phyloP scores from a whole-genome alignment of 805 yeast species.

The Kregervanrija pseudodelftensis region DNA sequence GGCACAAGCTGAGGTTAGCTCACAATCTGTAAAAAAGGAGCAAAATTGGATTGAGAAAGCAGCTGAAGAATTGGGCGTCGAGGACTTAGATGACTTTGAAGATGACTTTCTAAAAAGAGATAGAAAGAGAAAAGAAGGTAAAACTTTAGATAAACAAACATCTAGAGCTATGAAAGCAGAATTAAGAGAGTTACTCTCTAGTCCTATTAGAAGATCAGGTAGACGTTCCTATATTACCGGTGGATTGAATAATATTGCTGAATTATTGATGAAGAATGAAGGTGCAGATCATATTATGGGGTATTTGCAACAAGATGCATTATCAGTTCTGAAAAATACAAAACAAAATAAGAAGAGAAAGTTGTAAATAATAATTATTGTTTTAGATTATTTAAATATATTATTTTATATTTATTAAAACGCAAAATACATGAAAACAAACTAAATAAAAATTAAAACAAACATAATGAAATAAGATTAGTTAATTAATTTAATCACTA shows the following conservation, averaged over 20 bases:
- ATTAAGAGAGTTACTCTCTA: slow-evolving; percentile 43
- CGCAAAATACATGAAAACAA: slow-evolving; percentile 3
- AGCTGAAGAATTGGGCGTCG: slow-evolving; percentile 88
- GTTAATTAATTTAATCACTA: slow-evolving; percentile 32
- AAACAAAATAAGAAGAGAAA: slow-evolving; percentile 11
- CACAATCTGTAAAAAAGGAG: slow-evolving; percentile 51
- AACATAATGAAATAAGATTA: not conserved
- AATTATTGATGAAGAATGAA: slow-evolving; percentile 54
- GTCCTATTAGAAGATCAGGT: slow-evolving; percentile 53
- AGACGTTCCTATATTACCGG: slow-evolving; percentile 74
- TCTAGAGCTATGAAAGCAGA: slow-evolving; percentile 40
- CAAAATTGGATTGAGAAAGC: slow-evolving; percentile 81
- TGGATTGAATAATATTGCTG: slow-evolving; percentile 73
- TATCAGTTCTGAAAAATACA: slow-evolving; percentile 44
- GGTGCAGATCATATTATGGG: slow-evolving; percentile 68
- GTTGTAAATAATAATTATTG: not conserved
- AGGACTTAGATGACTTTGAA: slow-evolving; percentile 56
- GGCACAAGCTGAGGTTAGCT: slow-evolving; percentile 62
- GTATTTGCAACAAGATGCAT: slow-evolving; percentile 57
- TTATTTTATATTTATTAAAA: not conserved
- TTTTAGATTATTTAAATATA: not conserved
- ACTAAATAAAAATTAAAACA: slow-evolving; percentile 1
- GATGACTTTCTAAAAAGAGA: slow-evolving; percentile 62
- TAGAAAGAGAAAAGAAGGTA: slow-evolving; percentile 46
- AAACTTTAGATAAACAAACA: slow-evolving; percentile 46